Base-by-base conservation (phyloP, 768 basidiomycete species). In the Collybia nuda region DNA sequence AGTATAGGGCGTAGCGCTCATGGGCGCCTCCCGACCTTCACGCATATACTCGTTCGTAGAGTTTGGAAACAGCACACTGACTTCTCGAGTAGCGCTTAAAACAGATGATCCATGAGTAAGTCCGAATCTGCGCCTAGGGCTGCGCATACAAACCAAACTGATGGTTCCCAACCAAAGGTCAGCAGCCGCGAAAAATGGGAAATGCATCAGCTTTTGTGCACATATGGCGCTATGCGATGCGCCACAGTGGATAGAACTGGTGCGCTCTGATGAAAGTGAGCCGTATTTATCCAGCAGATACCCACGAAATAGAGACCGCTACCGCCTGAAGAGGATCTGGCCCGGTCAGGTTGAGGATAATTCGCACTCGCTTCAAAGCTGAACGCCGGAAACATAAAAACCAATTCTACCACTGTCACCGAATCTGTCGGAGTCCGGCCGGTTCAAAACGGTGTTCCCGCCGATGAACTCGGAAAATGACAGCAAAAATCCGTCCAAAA, bases 391-490 rank as follows among this genome's bases (percentile, higher is more conserved):
- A 52, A 49, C 39, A 44, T 44, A 35, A 24, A 26, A 38, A 36
- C 19, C 38, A 22, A 42, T 40, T 32, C n/a, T 36, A 19, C 17
- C 28, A 43, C n/a, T 39, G n/a, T 51, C 35, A 61, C 66, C 67
- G 64, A 64, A 53, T 57, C 54, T 56, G 52, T 65, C 67, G 68
- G 70, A 65, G 37, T 38, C 57, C 63, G 62, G 67, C 67, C 67
- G 66, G 67, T 55, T 60, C 54, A 35, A 63, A 62, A 60, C 57
- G 65, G 60, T 54, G 55, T 45, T 49, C 48, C 48, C 48, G 58
- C 75, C 75, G 75, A 77, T 69, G 66, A 69, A 65, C 63, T 58
- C 75, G 75, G 75, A 67, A 69, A 69, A 69, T 77, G 67, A 72
- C 71, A 68, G 57, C 52, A 42, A 62, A 60, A 58, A 54, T 56